Evolutionary conservation across 768 basidiomycete species (phyloP).

Genomic region (Pleurotus salmoneostramineus): DNA sequence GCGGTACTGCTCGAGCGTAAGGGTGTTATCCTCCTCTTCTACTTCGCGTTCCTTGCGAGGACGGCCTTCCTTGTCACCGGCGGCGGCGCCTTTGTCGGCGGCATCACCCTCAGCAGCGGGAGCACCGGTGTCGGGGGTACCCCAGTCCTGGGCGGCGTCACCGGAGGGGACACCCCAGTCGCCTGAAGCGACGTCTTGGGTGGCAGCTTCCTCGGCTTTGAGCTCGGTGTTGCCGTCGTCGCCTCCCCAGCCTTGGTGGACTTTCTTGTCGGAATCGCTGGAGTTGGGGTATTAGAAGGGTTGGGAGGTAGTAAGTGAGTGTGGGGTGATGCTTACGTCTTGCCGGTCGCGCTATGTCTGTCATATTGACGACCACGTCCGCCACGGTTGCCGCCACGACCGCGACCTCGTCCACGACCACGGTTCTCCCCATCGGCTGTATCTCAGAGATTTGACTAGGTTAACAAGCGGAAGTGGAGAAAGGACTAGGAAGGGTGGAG

Average conservation of each 20-base stretch:
- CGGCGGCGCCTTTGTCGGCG: conserved; percentile 23
- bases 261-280: conserved; percentile 93
- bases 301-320: conserved; percentile 6
- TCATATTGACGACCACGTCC: conserved; percentile 78
- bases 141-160: conserved; percentile 9
- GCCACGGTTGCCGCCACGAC: conserved; percentile 43
- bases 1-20: conserved; percentile 91
- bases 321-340: conserved; percentile 56
- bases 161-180: conserved; percentile 26
- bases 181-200: conserved; percentile 36
- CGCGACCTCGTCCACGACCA: conserved; percentile 39
- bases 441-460: neutral
- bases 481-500: conserved; percentile 1
- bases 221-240: conserved; percentile 85
- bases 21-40: conserved; percentile 90
- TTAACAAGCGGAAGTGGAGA: conserved; percentile 4
- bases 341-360: conserved; percentile 83
- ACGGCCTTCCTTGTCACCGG: conserved; percentile 26
- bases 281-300: conserved; percentile 10
- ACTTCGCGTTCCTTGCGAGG: conserved; percentile 26
- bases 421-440: conserved; percentile 43
- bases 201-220: conserved; percentile 74
- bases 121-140: conserved; percentile 19
- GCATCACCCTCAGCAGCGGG: conserved; percentile 34
- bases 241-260: conserved; percentile 93